A percentile compares a stretch with the other conserved stretches of the same genome.
phyloP scores from a whole-genome alignment of 139 green algal species.

The Chlorella sp. region DNA sequence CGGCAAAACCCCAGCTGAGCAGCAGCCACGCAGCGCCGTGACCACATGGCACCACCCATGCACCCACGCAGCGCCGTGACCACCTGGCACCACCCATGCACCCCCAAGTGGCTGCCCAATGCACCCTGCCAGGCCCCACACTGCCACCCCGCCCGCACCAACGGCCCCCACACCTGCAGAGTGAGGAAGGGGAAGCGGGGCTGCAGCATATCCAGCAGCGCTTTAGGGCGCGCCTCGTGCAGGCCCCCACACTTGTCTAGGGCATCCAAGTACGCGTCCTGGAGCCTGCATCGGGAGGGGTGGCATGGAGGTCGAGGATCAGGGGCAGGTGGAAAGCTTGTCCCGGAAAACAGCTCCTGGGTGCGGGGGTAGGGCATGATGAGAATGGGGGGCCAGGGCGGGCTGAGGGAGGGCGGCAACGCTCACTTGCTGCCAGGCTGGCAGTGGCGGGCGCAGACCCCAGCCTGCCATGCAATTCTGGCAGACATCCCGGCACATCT shows the following conservation, averaged over 20 bases:
- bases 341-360: too few relatives aligned
- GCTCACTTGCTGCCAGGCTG: too few relatives aligned
- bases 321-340: neutral
- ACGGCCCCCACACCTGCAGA: neutral
- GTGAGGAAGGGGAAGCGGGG: constrained; percentile 14
- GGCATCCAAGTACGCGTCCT: constrained; percentile 11
- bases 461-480: neutral
- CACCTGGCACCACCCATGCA: neutral
- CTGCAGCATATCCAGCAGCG: constrained; percentile 13
- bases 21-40: neutral
- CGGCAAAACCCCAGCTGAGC: too few relatives aligned
- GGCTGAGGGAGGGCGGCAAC: neutral
- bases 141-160: neutral
- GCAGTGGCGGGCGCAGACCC: neutral
- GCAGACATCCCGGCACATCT: too few relatives aligned
- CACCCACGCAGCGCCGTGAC: too few relatives aligned
- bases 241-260: constrained; percentile 19
- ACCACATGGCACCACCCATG: neutral
- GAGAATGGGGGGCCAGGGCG: neutral
- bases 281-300: neutral
- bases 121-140: too few relatives aligned
- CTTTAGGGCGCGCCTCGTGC: constrained; percentile 11
- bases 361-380: too few relatives aligned
- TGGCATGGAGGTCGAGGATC: neutral
- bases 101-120: neutral